These are phyloP conservation scores for Chlamydomonas incerta DNA, from an alignment of 139 green algal species.

Conservation along the genomic window DNA sequence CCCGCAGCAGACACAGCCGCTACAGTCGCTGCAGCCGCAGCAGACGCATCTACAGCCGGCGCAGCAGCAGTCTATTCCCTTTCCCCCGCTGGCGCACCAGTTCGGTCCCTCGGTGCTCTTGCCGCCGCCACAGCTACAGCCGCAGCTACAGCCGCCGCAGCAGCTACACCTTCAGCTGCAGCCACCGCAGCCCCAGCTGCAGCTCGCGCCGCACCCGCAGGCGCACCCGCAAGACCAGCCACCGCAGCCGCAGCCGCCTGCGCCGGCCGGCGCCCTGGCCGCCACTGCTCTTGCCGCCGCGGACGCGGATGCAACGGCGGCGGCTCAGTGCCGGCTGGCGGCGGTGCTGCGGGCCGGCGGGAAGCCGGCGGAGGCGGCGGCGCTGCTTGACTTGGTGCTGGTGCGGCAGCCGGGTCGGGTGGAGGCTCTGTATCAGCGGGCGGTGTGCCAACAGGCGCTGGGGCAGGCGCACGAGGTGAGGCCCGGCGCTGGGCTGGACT, in stretches of 20 bases:
- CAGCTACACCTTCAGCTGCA: not conserved
- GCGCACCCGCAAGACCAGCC: not conserved
- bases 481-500: not conserved
- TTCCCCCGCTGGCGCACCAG: too few species aligned
- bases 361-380: conserved; percentile 1
- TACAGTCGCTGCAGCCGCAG: too few species aligned
- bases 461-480: conserved; percentile 37
- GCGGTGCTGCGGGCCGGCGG: not conserved
- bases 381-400: conserved; percentile 14
- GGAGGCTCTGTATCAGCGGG: conserved; percentile 11
- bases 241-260: not conserved
- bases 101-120: too few species aligned
- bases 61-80: too few species aligned
- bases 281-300: too few species aligned
- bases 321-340: not conserved
- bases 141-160: not conserved
- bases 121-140: not conserved
- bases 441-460: conserved; percentile 26
- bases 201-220: too few species aligned
- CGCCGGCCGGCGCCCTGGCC: too few species aligned
- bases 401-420: not conserved
- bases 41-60: too few species aligned
- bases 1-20: too few species aligned
- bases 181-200: not conserved
- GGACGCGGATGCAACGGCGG: not conserved